phyloP scores from a whole-genome alignment of 1,284 basidiomycete species.

The Earliella scabrosa region DNA sequence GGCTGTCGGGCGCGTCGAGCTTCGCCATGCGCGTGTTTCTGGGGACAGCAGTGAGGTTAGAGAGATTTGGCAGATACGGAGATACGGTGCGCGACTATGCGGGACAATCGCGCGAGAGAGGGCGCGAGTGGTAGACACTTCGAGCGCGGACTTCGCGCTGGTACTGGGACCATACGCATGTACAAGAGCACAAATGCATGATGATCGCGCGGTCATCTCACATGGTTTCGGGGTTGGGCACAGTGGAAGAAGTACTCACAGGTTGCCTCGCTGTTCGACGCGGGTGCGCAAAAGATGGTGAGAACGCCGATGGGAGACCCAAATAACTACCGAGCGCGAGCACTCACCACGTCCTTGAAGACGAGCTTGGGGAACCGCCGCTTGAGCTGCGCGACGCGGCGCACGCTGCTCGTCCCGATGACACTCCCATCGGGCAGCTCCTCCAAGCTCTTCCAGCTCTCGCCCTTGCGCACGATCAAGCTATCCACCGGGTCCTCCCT shows the following conservation, averaged over 20 bases:
- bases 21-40: conserved; percentile 92
- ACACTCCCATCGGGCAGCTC: conserved; percentile 90
- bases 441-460: conserved; percentile 75
- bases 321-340: not conserved
- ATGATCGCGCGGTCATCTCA: too few relatives aligned
- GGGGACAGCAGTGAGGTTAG: too few relatives aligned
- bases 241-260: conserved; percentile 58
- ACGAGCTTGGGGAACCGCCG: conserved; percentile 79
- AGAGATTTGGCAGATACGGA: too few relatives aligned
- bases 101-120: too few relatives aligned
- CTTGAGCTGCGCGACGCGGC: conserved; percentile 91
- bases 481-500: conserved; percentile 92
- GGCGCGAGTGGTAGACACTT: conserved; percentile 2
- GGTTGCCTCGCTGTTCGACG: conserved; percentile 70
- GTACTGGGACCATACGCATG: too few relatives aligned
- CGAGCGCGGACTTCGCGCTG: too few relatives aligned
- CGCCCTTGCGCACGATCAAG: conserved; percentile 84
- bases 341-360: conserved; percentile 89
- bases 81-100: not conserved
- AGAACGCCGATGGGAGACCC: not conserved
- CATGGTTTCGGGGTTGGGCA: too few relatives aligned
- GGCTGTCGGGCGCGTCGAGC: conserved; percentile 85
- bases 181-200: too few relatives aligned
- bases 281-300: not conserved
- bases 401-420: conserved; percentile 93